Conservation (phyloP, 768 basidiomycete species). For the Mycena alexandri region DNA sequence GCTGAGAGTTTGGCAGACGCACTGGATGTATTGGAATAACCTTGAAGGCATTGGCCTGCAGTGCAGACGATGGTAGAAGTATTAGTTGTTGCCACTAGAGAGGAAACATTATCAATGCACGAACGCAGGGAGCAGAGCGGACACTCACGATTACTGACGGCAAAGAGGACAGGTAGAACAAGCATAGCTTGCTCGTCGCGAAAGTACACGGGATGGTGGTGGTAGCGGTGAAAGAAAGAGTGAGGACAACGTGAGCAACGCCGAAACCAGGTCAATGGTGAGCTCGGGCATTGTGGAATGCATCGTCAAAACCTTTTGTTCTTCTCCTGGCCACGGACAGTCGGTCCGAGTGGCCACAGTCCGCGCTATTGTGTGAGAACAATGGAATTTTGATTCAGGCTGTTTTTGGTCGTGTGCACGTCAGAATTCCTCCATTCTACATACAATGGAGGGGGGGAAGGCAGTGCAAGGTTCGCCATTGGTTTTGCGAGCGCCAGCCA, state of each 20-base stretch:
- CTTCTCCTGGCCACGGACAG: neutral
- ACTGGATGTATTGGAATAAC: conserved; percentile 72
- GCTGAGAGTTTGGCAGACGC: conserved; percentile 13
- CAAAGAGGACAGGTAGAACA: conserved; percentile 16
- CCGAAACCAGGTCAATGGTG: conserved; percentile 15
- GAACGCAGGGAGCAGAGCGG: neutral
- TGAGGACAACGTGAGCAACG: conserved; percentile 6
- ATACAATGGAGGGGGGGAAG: conserved; percentile 3
- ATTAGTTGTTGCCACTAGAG: conserved; percentile 51
- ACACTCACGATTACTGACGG: conserved; percentile 31
- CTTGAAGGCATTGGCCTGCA: conserved; percentile 80
- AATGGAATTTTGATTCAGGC: conserved; percentile 19
- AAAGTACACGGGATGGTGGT: conserved; percentile 29
- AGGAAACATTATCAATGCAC: neutral
- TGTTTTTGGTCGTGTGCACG: neutral
- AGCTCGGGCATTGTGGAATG: conserved; percentile 31
- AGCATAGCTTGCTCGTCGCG: conserved; percentile 28
- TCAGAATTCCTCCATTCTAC: conserved; percentile 6
- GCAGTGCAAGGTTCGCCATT: neutral
- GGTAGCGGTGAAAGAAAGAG: conserved; percentile 28
- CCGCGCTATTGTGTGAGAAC: conserved; percentile 29
- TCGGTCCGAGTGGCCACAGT: conserved; percentile 11
- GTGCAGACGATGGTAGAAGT: conserved; percentile 68
- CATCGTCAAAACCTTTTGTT: conserved; percentile 27
- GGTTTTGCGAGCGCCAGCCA: neutral